phyloP scores from a whole-genome alignment of 352 stramenopile species.

The Phytophthora capsici region DNA sequence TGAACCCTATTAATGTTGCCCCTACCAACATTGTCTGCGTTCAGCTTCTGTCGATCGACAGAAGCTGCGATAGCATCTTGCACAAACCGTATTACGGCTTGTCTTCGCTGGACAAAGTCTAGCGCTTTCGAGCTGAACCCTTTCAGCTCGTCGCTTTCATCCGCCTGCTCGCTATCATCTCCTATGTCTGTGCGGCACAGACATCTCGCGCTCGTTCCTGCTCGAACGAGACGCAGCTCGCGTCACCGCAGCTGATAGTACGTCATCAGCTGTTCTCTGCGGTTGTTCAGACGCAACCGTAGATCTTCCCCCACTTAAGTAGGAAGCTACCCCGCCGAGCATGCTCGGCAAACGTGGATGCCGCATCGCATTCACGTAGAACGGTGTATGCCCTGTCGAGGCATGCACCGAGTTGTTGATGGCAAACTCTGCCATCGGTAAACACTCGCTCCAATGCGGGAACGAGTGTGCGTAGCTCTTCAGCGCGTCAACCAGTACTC shows the following conservation, averaged over 20 bases:
- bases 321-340: too few species aligned
- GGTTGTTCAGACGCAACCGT: background rate
- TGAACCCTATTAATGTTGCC: background rate
- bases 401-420: conserved; percentile 3
- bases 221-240: background rate
- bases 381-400: conserved; percentile 3
- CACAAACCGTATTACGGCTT: background rate
- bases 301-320: too few species aligned
- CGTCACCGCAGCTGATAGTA: too few species aligned
- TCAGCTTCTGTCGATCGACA: background rate
- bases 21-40: background rate
- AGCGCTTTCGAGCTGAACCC: too few species aligned
- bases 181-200: background rate
- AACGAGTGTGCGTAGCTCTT: conserved; percentile 32
- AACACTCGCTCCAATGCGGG: background rate
- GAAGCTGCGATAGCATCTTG: background rate
- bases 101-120: too few species aligned
- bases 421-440: background rate
- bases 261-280: background rate
- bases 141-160: too few species aligned
- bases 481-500: conserved; percentile 15
- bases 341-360: too few species aligned
- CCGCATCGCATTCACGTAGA: background rate
- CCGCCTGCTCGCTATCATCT: too few species aligned
- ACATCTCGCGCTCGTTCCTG: background rate